Evolutionary conservation across 164 flowering plant species (phyloP), one percentile per base, ranked within the genome.

Genomic region (Macadamia integrifolia): DNA sequence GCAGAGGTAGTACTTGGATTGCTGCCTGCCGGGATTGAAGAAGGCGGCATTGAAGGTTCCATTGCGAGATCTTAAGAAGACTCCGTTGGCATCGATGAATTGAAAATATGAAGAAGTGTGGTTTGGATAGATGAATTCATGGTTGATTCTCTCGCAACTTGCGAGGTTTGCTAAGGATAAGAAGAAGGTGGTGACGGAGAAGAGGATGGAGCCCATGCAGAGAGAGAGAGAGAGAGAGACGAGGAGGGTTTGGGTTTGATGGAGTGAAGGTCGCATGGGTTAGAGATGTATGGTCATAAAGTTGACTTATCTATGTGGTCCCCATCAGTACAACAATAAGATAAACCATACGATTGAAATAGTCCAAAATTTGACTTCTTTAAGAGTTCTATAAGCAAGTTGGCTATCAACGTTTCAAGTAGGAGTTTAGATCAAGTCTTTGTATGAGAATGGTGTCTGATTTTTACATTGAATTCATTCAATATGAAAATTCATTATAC

Each of bases 1-100:
- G 68, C 85, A 86, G 58, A 93, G 71, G 80, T 89, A 88, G 85
- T 80, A 88, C 52, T 74, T 73, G 52, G 29, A 17, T 46, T 69
- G 73, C 43, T 74, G 72, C 2, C 65, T 44, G 0, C 58, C 77
- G 9, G 95, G 92, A 66, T 82, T 87, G 78, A 69, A 70, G 53
- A 93, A 81, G 50, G 89, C 76, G n/a, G 90, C 91, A 42, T 66
- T 79, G 75, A 80, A 93, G 4, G 83, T 86, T 62, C 76, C 77
- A 71, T 86, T 87, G 1, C 61, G 80, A 29, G 97, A 93, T 42
- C 59, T 60, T 65, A 93, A 67, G 80, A 93, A 93, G 42, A 81
- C 73, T 17, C 97, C 97, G 31, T 40, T 1, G 56, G 72, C 65
- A 70, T 86, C 90, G 53, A 87, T 46, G 72, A 80, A 86, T 48